These are phyloP conservation scores for Setaria viridis DNA, from an alignment of 202 grass and related monocot species.

Conservation along the genomic window DNA sequence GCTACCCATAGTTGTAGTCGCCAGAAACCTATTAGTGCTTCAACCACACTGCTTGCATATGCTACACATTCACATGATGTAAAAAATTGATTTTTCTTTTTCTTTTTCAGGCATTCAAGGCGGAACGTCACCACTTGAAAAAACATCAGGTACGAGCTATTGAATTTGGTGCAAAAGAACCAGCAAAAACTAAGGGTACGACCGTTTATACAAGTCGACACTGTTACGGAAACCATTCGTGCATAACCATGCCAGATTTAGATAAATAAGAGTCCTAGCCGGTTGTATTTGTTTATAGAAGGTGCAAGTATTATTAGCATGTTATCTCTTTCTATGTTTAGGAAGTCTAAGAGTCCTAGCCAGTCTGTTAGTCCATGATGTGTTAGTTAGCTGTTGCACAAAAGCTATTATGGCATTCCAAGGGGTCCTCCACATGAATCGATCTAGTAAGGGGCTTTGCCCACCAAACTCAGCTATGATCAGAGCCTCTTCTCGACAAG, in stretches of 20 bases:
- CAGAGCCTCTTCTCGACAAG: background rate
- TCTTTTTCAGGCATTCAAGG: constrained; percentile 23
- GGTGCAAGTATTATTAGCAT: background rate
- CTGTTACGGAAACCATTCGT: background rate
- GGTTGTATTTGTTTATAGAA: background rate
- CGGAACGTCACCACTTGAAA: constrained; percentile 1
- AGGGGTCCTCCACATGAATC: background rate
- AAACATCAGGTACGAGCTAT: constrained; percentile 28
- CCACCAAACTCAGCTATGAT: background rate
- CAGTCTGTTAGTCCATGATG: constrained; percentile 9
- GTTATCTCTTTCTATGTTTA: constrained; percentile 13
- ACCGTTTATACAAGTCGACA: constrained; percentile 10
- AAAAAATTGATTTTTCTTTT: background rate
- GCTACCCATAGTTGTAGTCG: background rate
- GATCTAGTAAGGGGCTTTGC: background rate
- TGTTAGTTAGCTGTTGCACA: background rate
- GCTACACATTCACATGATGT: constrained; percentile 2
- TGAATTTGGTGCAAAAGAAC: constrained; percentile 9
- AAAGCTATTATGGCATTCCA: background rate
- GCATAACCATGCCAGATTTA: background rate
- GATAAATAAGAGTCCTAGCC: background rate
- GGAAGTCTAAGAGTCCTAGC: background rate
- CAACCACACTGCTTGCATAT: constrained; percentile 13
- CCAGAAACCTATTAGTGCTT: background rate
- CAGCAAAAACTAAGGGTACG: constrained; percentile 17